Evolutionary conservation across 108 stramenopile genomes (phyloP), one percentile per base, ranked within the genome.

Genomic region (Skeletonema grethae): DNA sequence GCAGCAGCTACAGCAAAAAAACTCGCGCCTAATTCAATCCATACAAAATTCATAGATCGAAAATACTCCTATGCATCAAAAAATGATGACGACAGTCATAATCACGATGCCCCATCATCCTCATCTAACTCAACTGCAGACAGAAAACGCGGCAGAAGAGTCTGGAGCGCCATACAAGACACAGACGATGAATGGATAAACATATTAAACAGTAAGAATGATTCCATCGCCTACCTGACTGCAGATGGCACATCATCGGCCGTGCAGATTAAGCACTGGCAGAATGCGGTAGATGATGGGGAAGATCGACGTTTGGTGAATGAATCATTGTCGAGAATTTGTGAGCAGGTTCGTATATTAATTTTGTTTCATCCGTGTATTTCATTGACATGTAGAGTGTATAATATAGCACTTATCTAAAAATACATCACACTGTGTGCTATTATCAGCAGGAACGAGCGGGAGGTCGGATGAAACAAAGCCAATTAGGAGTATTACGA

Each of bases 401-500:
- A n/a, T n/a, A n/a, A n/a, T n/a, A n/a, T n/a, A 15, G 13, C 64
- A 50, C 41, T 43, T 10, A 43, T 43, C 53, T 30, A 25, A 24
- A 45, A 25, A 25, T 4, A 9, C 12, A 38, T 20, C 39, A 18
- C 62, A 18, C 25, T n/a, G n/a, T n/a, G 3, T 46, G 34, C 2
- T 10, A 4, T 20, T 65, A 28, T 41, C 9, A 57, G 48, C 90
- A 91, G 82, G 93, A 94, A 64, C 45, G 76, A 41, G 68, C 81
- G 25, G 89, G 91, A 10, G 87, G 91, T 35, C 64, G 90, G 39
- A 86, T 89, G 88, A 82, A 80, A 70, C 65, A 78, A 30, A 79
- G 69, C 16, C 89, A 92, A 43, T 69, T 86, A 18, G 92, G 92
- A 29, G 92, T 95, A 0, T 53, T 96, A 63, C 78, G 89, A 20